Evolutionary conservation across 2,329 filamentous ascomycete genomes (phyloP).

Genomic region (Penicillium sumatraense): DNA sequence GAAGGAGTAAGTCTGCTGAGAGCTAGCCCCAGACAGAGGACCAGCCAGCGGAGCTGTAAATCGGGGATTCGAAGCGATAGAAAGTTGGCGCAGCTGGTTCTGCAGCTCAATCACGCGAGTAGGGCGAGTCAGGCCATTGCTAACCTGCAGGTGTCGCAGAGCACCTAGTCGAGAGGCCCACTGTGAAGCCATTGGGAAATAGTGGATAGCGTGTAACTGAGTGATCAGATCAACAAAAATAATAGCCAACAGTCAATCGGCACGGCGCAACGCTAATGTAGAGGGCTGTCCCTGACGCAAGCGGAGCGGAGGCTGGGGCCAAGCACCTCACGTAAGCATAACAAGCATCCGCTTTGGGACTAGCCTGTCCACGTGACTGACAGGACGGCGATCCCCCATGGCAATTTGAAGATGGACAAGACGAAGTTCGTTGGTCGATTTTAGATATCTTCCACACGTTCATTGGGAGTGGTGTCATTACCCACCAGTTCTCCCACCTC

Average conservation of each 20-base stretch:
- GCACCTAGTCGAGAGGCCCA: constrained; percentile 36
- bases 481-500: neutral
- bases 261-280: constrained; percentile 5
- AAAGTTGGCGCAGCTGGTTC: constrained; percentile 33
- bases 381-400: constrained; percentile 19
- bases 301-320: constrained; percentile 33
- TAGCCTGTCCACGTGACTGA: constrained; percentile 4
- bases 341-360: constrained; percentile 30
- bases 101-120: constrained; percentile 32
- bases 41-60: constrained; percentile 15
- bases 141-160: constrained; percentile 34
- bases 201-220: neutral
- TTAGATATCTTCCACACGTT: neutral
- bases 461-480: neutral
- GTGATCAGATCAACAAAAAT: neutral
- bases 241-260: neutral
- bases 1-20: constrained; percentile 25
- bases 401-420: neutral
- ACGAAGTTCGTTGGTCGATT: too few relatives aligned
- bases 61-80: constrained; percentile 23
- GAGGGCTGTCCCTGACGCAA: constrained; percentile 32
- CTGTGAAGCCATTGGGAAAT: constrained; percentile 36
- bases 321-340: constrained; percentile 25
- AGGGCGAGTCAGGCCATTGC: constrained; percentile 28
- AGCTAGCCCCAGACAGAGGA: constrained; percentile 13